Base-by-base conservation (phyloP, 768 basidiomycete genomes). In the Rhodotorula toruloides region DNA sequence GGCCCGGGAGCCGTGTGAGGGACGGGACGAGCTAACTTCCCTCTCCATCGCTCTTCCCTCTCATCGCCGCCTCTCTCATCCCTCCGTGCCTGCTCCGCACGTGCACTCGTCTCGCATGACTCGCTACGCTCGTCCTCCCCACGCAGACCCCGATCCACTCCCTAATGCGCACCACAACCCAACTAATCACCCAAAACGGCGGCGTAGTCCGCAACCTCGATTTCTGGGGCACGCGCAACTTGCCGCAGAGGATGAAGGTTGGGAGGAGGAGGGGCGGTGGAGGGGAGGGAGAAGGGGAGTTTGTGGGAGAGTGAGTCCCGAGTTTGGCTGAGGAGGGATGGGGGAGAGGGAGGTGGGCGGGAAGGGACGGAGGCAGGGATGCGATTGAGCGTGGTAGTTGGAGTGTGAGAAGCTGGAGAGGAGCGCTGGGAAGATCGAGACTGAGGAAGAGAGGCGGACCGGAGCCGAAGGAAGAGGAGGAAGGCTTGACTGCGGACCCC, bases 401-500 rank as follows among this genome's bases (percentile, higher is more conserved):
- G 69, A 68, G 19, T 66, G 68, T 42, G 76, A 74, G 29, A 74
- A 75, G 82, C 83, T 29, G 53, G 34, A 17, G n/a, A 6, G 11
- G 3, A 10, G 37, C 1, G 59, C 13, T 17, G 81, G 81, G n/a
- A 83, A 83, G 34, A 77, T 71, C 31, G 76, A 72, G 29, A 34
- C 21, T 12, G 34, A 37, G 37, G 37, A 40, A n/a, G n/a, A n/a
- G n/a, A n/a, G n/a, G n/a, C n/a, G n/a, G n/a, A n/a, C n/a, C n/a
- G n/a, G n/a, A n/a, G n/a, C n/a, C n/a, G n/a, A n/a, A n/a, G 9
- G 67, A 56, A 17, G 84, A 83, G 5, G 87, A 86, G 17, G 89
- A 88, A 13, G 89, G 90, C 19, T 89, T 90, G 4, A 89, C 92
- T 40, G 82, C 94, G 2, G 91, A 94, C 68, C 93, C 97, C 76